Percentiles rank a stretch among this genome's conserved stretches.
Conservation (phyloP, 306 rosid genomes). For the Acacia acuminata region DNA sequence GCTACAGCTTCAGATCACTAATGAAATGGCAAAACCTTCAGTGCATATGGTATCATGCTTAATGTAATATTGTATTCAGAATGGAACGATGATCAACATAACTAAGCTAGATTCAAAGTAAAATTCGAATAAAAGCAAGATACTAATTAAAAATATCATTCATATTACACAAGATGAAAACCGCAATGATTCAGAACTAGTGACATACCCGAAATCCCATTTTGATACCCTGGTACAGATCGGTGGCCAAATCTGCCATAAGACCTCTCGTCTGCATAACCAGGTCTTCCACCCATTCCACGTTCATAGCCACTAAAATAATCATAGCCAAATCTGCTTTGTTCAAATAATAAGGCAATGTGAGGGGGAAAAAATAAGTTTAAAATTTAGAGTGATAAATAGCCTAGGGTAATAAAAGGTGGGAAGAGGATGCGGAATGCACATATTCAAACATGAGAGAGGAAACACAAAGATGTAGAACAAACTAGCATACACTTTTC, state of each 20-base stretch:
- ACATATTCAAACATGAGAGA: conserved; percentile 18
- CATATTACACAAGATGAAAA: not conserved
- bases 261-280: conserved; percentile 74
- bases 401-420: conserved; percentile 5
- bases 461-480: conserved; percentile 14
- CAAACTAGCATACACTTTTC: not conserved
- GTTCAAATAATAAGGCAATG: not conserved
- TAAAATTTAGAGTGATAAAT: not conserved
- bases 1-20: not conserved
- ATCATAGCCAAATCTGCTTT: conserved; percentile 74
- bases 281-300: conserved; percentile 77
- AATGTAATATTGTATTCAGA: not conserved
- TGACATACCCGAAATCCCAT: conserved; percentile 68
- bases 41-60: not conserved
- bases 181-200: conserved; percentile 12
- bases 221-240: conserved; percentile 64
- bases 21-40: conserved; percentile 13
- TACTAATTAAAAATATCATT: not conserved
- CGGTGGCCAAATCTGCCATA: conserved; percentile 82
- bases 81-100: not conserved
- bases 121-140: not conserved
- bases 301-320: conserved; percentile 82
- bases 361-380: not conserved
- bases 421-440: conserved; percentile 6
- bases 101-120: not conserved